phyloP scores from a whole-genome alignment of 2,329 filamentous ascomycete genomes.

The Apiospora phragmitis region DNA sequence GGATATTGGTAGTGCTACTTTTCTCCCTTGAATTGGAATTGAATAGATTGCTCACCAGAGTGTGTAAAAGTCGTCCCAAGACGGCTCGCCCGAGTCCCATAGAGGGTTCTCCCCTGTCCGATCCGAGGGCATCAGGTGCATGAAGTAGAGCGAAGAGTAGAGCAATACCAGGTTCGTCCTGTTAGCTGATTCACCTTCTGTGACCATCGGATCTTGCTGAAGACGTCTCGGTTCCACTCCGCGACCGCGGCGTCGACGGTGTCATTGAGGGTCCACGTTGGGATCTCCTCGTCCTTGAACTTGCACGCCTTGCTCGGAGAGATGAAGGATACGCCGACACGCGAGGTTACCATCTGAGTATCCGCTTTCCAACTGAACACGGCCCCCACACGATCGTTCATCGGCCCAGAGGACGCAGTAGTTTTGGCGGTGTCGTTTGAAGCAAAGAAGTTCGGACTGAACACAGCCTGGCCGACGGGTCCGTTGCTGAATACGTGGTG shows the following conservation, averaged over 20 bases:
- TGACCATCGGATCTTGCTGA: constrained; percentile 58
- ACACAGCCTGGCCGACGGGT: constrained; percentile 48
- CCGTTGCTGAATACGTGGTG: constrained; percentile 60
- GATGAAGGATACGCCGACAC: constrained; percentile 71
- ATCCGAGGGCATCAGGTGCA: constrained; percentile 71
- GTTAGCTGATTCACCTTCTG: constrained; percentile 48
- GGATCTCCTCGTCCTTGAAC: constrained; percentile 68
- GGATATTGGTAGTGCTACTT: no score
- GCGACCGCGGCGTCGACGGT: constrained; percentile 52
- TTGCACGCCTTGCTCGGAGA: constrained; percentile 64
- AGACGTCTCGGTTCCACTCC: constrained; percentile 60
- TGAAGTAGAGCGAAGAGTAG: constrained; percentile 72
- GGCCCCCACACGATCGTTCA: constrained; percentile 53
- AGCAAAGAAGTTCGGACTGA: constrained; percentile 47
- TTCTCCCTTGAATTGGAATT: no score
- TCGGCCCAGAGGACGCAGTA: constrained; percentile 28
- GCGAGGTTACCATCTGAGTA: constrained; percentile 55
- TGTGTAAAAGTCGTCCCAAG: constrained; percentile 72
- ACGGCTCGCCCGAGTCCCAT: constrained; percentile 67
- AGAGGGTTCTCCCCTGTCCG: constrained; percentile 72
- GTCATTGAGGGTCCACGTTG: constrained; percentile 61
- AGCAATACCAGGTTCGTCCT: constrained; percentile 59
- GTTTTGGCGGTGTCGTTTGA: constrained; percentile 55
- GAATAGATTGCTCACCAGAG: constrained; percentile 1
- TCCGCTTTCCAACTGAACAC: constrained; percentile 61